Evolutionary conservation across 768 basidiomycete species (phyloP).

Genomic region (Galerina sulciceps): DNA sequence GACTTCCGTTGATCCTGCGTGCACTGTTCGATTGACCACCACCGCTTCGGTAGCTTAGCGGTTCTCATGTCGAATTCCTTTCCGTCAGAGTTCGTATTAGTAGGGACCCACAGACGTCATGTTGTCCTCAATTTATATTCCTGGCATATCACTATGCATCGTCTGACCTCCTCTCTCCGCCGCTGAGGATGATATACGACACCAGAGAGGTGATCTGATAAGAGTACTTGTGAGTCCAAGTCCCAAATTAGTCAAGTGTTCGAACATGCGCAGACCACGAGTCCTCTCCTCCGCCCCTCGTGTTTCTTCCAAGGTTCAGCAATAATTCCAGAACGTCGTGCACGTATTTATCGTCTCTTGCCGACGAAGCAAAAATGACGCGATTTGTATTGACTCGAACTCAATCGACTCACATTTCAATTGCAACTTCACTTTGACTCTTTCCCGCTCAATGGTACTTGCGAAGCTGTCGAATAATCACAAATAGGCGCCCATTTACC

Average conservation of each 20-base stretch:
- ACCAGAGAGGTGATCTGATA: no score
- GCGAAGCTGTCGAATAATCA: neutral
- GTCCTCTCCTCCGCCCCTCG: neutral
- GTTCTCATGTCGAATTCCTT: neutral
- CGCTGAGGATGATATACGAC: no score
- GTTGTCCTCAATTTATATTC: no score
- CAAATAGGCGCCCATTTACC: constrained; percentile 13
- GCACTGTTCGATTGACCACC: neutral
- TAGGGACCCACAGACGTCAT: neutral
- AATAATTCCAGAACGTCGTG: neutral
- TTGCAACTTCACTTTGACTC: neutral
- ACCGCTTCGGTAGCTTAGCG: neutral
- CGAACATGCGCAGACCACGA: neutral
- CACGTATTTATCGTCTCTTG: neutral
- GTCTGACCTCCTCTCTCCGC: no score
- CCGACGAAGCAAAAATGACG: neutral
- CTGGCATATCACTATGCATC: no score
- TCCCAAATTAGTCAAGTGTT: neutral
- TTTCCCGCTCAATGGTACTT: neutral
- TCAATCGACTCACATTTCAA: neutral
- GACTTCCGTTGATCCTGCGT: neutral
- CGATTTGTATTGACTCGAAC: neutral
- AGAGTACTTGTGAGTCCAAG: no score
- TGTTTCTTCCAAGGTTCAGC: neutral
- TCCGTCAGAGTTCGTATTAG: neutral